A percentile compares a stretch with the other conserved stretches of the same genome.
Evolutionary conservation across 2,329 filamentous ascomycete genomes (phyloP).

Genomic region (Ceratocystiopsis sp.): DNA sequence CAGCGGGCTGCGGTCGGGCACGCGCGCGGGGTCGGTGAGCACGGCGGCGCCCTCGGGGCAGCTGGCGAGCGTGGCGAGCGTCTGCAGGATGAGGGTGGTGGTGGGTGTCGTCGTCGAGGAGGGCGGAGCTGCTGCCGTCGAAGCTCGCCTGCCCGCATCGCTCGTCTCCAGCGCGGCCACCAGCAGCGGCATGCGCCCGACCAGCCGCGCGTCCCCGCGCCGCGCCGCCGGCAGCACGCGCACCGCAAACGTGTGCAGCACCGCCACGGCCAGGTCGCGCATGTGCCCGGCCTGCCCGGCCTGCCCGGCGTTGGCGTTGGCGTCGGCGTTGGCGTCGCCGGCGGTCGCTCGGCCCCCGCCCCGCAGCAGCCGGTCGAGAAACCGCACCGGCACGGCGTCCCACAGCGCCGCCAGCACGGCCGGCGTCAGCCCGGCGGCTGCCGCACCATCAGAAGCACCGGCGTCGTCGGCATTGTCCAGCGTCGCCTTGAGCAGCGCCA

Average conservation of each 20-base stretch:
- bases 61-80: constrained; percentile 38
- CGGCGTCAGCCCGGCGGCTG: not conserved
- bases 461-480: constrained; percentile 32
- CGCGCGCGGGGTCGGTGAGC: constrained; percentile 19
- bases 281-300: constrained; percentile 39
- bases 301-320: constrained; percentile 8
- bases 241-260: constrained; percentile 44
- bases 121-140: not conserved
- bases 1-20: constrained; percentile 34
- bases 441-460: too few relatives aligned
- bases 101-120: constrained; percentile 21
- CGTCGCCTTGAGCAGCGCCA: constrained; percentile 48
- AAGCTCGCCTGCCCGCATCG: not conserved
- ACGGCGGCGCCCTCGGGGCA: constrained; percentile 30
- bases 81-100: constrained; percentile 34
- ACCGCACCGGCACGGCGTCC: constrained; percentile 42
- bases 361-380: constrained; percentile 44
- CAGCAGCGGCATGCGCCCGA: constrained; percentile 34
- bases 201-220: constrained; percentile 27
- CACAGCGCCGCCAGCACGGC: constrained; percentile 33
- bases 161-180: constrained; percentile 25
- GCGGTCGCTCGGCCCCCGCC: too few relatives aligned
- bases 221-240: constrained; percentile 32
- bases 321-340: constrained; percentile 17
- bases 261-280: constrained; percentile 44